phyloP scores from a whole-genome alignment of 2,329 filamentous ascomycete genomes.

The Colletotrichum zoysiae region DNA sequence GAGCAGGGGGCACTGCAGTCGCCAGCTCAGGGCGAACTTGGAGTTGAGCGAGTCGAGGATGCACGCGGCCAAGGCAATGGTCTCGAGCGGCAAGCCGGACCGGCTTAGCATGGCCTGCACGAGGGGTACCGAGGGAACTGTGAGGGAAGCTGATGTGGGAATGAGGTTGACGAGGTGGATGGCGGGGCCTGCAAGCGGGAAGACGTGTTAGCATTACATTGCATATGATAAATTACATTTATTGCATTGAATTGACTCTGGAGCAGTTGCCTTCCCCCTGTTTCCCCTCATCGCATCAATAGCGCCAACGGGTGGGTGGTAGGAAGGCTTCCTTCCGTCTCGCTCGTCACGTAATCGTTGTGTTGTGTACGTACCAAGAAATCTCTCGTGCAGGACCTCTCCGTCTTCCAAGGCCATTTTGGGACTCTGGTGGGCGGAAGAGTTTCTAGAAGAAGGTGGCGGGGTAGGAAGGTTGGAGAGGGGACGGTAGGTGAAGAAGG shows the following conservation, averaged over 20 bases:
- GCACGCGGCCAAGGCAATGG: conserved; percentile 73
- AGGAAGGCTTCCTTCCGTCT: not conserved
- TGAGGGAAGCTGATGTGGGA: conserved; percentile 72
- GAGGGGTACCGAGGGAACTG: conserved; percentile 67
- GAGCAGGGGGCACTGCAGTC: conserved; percentile 67
- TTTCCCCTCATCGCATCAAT: conserved; percentile 19
- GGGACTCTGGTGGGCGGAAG: conserved; percentile 59
- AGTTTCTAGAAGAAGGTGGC: conserved; percentile 66
- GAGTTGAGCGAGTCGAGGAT: conserved; percentile 74
- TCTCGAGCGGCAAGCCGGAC: conserved; percentile 70
- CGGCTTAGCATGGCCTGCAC: conserved; percentile 72
- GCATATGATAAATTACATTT: conserved; percentile 42
- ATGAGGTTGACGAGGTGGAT: conserved; percentile 76
- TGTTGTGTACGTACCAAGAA: conserved; percentile 51
- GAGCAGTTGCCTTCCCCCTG: not conserved
- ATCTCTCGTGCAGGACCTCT: conserved; percentile 56
- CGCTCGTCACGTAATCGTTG: conserved; percentile 22
- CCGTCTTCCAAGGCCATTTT: conserved; percentile 58
- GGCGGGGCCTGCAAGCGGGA: conserved; percentile 65
- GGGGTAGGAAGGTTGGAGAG: conserved; percentile 77
- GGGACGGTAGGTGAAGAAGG: conserved; percentile 75
- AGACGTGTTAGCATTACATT: conserved; percentile 39
- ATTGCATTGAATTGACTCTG: conserved; percentile 42
- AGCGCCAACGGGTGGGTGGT: conserved; percentile 9
- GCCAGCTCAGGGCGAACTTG: conserved; percentile 73